Conservation (phyloP, 177 flowering plant genomes). For the Vitis hybrid region DNA sequence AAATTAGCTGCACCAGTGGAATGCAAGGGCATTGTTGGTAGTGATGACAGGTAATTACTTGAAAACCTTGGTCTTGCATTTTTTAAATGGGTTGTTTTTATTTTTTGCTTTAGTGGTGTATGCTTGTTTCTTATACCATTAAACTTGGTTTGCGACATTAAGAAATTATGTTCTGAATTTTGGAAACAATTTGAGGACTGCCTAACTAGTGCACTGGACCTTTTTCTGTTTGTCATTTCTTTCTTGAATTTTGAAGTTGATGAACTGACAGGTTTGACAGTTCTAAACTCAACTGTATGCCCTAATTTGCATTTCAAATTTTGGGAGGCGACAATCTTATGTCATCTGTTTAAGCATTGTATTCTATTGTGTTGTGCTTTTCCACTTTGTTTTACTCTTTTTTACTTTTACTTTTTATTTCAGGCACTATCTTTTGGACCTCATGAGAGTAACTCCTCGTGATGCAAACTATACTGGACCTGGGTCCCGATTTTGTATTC, state of each 20-base stretch:
- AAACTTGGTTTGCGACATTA: not conserved
- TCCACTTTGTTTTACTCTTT: not conserved
- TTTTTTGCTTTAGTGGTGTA: not conserved
- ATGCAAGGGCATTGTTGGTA: conserved; percentile 99
- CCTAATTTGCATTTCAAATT: not conserved
- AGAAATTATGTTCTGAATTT: not conserved
- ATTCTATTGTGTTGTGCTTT: not conserved
- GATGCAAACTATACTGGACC: conserved; percentile 92
- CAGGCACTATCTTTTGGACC: conserved; percentile 96
- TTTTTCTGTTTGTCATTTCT: not conserved
- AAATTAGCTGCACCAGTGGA: conserved; percentile 97
- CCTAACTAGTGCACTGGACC: not conserved
- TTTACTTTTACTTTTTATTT: not conserved
- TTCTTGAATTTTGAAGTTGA: no score
- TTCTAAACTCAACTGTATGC: no score
- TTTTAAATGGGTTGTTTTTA: not conserved
- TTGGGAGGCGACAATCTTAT: not conserved
- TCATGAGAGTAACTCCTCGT: conserved; percentile 98
- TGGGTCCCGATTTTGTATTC: conserved; percentile 80
- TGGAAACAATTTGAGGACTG: not conserved
- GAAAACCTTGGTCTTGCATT: not conserved
- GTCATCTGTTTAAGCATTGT: not conserved
- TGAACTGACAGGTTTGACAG: no score
- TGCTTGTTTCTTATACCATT: not conserved
- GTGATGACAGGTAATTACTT: conserved; percentile 84